These are phyloP conservation scores for Lupinus albus DNA, from an alignment of 306 rosid species.

Conservation along the genomic window DNA sequence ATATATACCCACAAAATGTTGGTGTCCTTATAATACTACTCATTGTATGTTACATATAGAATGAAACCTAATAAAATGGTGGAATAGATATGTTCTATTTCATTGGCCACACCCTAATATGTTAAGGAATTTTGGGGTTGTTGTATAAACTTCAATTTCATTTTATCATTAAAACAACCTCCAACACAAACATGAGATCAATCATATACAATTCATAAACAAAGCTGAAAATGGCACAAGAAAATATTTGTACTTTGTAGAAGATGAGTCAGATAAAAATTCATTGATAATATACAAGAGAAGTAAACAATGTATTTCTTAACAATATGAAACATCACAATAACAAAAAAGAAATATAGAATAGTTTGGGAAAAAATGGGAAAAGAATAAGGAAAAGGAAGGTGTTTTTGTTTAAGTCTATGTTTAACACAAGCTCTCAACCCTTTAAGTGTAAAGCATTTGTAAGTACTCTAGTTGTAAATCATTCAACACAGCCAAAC, in stretches of 20 bases:
- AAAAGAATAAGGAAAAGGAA: slow-evolving; percentile 22
- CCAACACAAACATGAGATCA: no score
- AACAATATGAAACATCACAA: slow-evolving; percentile 51
- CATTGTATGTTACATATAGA: no score
- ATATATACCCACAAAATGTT: no score
- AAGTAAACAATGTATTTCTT: slow-evolving; percentile 53
- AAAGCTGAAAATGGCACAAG: not conserved
- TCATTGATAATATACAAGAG: slow-evolving; percentile 47
- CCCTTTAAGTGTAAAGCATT: slow-evolving; percentile 50
- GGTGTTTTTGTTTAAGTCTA: slow-evolving; percentile 49
- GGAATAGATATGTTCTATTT: no score
- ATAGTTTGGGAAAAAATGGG: slow-evolving; percentile 29
- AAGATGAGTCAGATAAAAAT: slow-evolving; percentile 45
- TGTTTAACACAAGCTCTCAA: slow-evolving; percentile 54
- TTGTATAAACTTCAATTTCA: no score
- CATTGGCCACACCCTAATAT: no score
- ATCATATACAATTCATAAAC: slow-evolving; percentile 1
- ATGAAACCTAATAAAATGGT: no score
- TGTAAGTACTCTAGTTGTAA: slow-evolving; percentile 50
- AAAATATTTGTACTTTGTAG: not conserved
- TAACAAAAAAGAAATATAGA: slow-evolving; percentile 38
- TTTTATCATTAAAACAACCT: no score
- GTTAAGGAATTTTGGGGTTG: no score
- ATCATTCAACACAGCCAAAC: slow-evolving; percentile 54
- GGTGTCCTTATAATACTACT: no score